Conservation (phyloP, 1,284 basidiomycete genomes). For the Puccinia hordei region DNA sequence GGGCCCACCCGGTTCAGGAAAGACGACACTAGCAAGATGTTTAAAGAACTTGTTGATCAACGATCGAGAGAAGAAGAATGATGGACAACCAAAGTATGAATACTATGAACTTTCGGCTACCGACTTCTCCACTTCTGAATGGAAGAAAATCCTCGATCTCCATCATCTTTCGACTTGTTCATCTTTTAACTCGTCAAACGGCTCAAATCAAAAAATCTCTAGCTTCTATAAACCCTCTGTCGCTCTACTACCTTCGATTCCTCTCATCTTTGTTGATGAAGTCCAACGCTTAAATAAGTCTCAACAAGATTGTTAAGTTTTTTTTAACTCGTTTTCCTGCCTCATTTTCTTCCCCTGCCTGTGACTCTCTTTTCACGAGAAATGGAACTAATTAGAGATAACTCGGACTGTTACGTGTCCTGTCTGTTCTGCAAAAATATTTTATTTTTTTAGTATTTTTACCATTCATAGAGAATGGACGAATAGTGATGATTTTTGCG, state of each 20-base stretch:
- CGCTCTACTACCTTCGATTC: conserved; percentile 58
- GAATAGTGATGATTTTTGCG: conserved; percentile 70
- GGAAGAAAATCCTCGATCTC: conserved; percentile 78
- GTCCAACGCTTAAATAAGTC: conserved; percentile 82
- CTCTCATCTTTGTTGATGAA: conserved; percentile 79
- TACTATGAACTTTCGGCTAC: conserved; percentile 59
- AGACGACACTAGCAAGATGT: conserved; percentile 76
- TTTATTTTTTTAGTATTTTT: conserved; percentile 50
- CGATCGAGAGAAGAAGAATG: conserved; percentile 63
- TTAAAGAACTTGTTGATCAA: conserved; percentile 75
- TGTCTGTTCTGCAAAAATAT: background rate
- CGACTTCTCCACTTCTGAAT: conserved; percentile 72
- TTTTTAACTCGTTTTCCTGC: no score
- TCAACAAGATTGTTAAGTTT: conserved; percentile 67
- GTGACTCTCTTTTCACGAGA: conserved; percentile 56
- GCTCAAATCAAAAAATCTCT: background rate
- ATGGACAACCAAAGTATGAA: conserved; percentile 51
- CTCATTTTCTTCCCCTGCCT: no score
- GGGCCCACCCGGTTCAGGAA: conserved; percentile 76
- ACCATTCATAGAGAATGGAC: conserved; percentile 54
- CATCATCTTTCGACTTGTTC: conserved; percentile 60
- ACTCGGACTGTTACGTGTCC: no score
- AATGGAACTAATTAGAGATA: background rate
- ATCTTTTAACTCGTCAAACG: conserved; percentile 65
- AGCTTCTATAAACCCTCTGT: conserved; percentile 51